These are phyloP conservation scores for Brachypodium distachyon DNA, from an alignment of 202 grass and related monocot genomes.

Conservation along the genomic window DNA sequence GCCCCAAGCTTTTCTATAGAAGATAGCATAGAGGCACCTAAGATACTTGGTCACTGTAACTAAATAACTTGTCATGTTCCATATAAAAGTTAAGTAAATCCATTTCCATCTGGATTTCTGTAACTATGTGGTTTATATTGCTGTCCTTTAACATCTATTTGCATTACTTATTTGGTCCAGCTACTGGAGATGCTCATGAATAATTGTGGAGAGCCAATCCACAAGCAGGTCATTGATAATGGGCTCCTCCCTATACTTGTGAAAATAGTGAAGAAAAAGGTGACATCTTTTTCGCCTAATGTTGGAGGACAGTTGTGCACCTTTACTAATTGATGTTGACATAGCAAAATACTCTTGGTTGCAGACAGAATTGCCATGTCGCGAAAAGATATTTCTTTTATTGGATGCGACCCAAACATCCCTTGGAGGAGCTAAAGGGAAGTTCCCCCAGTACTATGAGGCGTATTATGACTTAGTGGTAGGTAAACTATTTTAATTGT, in stretches of 20 bases:
- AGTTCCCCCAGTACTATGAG: slow-evolving; percentile 78
- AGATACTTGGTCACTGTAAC: neutral
- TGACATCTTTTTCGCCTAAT: slow-evolving; percentile 5
- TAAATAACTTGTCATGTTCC: neutral
- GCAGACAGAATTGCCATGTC: slow-evolving; percentile 86
- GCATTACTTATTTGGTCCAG: slow-evolving; percentile 36
- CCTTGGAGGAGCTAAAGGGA: slow-evolving; percentile 83
- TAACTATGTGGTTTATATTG: too few relatives aligned
- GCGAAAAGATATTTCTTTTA: slow-evolving; percentile 96
- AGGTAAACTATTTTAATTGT: slow-evolving; percentile 10
- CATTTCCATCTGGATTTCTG: too few relatives aligned
- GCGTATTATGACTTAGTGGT: slow-evolving; percentile 98
- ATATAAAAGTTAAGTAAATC: too few relatives aligned
- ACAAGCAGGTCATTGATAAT: slow-evolving; percentile 84
- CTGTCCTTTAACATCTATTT: slow-evolving; percentile 11
- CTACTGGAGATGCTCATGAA: slow-evolving; percentile 96
- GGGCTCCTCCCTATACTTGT: slow-evolving; percentile 75
- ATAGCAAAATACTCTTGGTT: slow-evolving; percentile 5
- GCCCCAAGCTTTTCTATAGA: neutral
- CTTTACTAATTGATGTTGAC: slow-evolving; percentile 25
- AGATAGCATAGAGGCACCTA: neutral
- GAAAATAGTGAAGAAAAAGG: slow-evolving; percentile 99
- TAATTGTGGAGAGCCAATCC: slow-evolving; percentile 88
- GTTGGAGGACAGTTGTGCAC: neutral
- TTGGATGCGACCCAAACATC: slow-evolving; percentile 91